Conservation (phyloP, 2,329 filamentous ascomycete species). For the Taxawa tesnikishii region DNA sequence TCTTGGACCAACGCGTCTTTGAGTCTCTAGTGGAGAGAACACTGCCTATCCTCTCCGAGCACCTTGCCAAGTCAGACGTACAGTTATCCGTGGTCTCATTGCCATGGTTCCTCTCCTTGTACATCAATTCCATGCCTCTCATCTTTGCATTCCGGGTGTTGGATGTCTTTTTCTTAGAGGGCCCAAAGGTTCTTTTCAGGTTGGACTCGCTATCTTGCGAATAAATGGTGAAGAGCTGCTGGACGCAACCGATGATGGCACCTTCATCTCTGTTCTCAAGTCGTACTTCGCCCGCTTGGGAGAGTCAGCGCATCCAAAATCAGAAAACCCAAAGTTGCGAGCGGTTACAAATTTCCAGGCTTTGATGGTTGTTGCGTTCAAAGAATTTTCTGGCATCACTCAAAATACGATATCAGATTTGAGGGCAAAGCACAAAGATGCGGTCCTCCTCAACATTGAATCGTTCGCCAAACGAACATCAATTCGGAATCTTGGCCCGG, state of each 20-base stretch:
- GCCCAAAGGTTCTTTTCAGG: conserved; percentile 96
- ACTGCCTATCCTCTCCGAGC: conserved; percentile 97
- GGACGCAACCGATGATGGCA: conserved; percentile 86
- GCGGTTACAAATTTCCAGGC: conserved; percentile 95
- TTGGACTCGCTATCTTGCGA: conserved; percentile 87
- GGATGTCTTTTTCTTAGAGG: conserved; percentile 97
- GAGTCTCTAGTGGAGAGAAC: conserved; percentile 97
- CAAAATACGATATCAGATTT: conserved; percentile 85
- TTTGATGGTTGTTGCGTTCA: conserved; percentile 97
- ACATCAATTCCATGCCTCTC: conserved; percentile 98
- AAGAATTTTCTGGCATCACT: conserved; percentile 92
- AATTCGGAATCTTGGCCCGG: conserved; percentile 86
- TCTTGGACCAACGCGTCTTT: conserved; percentile 94
- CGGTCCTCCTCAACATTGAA: conserved; percentile 90
- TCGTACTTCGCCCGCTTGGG: conserved; percentile 87
- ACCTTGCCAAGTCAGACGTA: conserved; percentile 92
- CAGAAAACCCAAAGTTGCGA: conserved; percentile 85
- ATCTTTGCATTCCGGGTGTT: conserved; percentile 94
- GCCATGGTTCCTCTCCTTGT: conserved; percentile 94
- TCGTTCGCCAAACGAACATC: conserved; percentile 95
- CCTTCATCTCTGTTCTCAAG: conserved; percentile 93
- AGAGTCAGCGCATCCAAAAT: conserved; percentile 90
- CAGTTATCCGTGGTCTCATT: conserved; percentile 94
- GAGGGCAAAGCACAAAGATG: conserved; percentile 83
- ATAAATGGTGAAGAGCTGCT: conserved; percentile 95